Percentiles rank a stretch among this genome's conserved stretches.
Conservation (phyloP, 192 early-diverging fungal genomes). For the Radiomyces spectabilis region DNA sequence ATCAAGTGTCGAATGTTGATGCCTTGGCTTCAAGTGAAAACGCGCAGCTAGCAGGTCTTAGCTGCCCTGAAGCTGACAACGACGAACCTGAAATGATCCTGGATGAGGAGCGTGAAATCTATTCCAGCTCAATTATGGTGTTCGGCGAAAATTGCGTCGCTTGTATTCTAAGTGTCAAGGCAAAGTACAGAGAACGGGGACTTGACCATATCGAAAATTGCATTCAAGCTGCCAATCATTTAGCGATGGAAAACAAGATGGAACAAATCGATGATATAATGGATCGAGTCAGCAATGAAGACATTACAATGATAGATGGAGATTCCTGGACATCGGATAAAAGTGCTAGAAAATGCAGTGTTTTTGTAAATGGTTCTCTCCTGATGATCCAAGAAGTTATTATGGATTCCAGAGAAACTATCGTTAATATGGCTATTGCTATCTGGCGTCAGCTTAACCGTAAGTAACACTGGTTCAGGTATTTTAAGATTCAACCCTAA, state of each 20-base stretch:
- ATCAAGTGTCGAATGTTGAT: too few species aligned
- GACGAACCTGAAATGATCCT: constrained; percentile 14
- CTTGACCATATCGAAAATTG: neutral
- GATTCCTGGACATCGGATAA: too few species aligned
- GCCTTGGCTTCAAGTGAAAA: too few species aligned
- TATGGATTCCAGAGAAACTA: constrained; percentile 19
- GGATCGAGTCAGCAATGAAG: too few species aligned
- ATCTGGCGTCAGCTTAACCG: constrained; percentile 15
- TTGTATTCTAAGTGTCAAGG: constrained; percentile 15
- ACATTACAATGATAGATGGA: too few species aligned
- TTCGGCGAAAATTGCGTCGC: constrained; percentile 15
- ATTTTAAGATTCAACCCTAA: neutral
- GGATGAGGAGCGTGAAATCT: constrained; percentile 15
- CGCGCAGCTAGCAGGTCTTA: too few species aligned
- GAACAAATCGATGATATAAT: too few species aligned
- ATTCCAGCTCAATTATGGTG: constrained; percentile 1
- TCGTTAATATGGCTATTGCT: constrained; percentile 7
- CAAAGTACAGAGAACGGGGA: constrained; percentile 17
- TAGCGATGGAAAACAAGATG: neutral
- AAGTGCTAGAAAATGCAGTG: too few species aligned
- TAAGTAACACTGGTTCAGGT: neutral
- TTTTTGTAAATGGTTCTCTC: constrained; percentile 8
- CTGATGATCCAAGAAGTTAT: constrained; percentile 16
- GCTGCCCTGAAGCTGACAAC: too few species aligned
- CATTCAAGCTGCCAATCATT: constrained; percentile 1